A percentile compares a stretch with the other conserved stretches of the same genome.
Evolutionary conservation across 2,329 filamentous ascomycete genomes (phyloP).

Genomic region (Diaporthe aspalathi): DNA sequence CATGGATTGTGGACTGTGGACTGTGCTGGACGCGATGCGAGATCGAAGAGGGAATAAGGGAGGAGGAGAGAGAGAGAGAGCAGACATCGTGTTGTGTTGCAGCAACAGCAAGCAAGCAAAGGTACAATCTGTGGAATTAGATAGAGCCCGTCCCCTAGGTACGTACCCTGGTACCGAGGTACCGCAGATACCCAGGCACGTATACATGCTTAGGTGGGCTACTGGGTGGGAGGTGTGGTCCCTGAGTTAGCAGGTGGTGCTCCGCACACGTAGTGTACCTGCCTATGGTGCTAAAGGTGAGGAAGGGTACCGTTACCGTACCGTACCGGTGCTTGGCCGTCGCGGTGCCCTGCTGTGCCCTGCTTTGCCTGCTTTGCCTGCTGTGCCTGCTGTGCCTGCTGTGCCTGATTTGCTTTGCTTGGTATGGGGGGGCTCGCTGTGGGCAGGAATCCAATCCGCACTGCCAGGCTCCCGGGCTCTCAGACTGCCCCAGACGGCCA

Average conservation of each 20-base stretch:
- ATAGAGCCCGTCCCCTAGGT: background rate
- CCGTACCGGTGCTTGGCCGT: too few relatives aligned
- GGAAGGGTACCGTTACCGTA: background rate
- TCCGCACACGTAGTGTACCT: too few relatives aligned
- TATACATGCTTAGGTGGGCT: too few relatives aligned
- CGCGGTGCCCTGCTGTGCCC: too few relatives aligned
- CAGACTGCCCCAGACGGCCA: slow-evolving; percentile 12
- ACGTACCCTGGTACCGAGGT: background rate
- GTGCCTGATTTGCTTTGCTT: slow-evolving; percentile 6
- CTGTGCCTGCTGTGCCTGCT: too few relatives aligned
- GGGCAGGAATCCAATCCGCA: slow-evolving; percentile 25
- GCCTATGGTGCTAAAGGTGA: background rate
- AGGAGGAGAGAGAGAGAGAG: background rate
- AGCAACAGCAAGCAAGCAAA: background rate
- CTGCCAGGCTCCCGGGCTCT: background rate
- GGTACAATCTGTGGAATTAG: slow-evolving; percentile 17
- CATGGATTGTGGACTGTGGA: slow-evolving; percentile 1
- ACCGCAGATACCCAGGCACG: too few relatives aligned
- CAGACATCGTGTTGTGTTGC: background rate
- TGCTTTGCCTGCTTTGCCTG: too few relatives aligned
- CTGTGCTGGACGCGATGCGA: slow-evolving; percentile 1
- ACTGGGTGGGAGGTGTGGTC: background rate
- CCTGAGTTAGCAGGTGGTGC: background rate
- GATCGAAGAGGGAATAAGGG: too few relatives aligned
- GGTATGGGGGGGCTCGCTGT: background rate